A percentile compares a stretch with the other conserved stretches of the same genome.
phyloP scores from a whole-genome alignment of 2,329 filamentous ascomycete species.

The Exophiala phaeomuriformis region DNA sequence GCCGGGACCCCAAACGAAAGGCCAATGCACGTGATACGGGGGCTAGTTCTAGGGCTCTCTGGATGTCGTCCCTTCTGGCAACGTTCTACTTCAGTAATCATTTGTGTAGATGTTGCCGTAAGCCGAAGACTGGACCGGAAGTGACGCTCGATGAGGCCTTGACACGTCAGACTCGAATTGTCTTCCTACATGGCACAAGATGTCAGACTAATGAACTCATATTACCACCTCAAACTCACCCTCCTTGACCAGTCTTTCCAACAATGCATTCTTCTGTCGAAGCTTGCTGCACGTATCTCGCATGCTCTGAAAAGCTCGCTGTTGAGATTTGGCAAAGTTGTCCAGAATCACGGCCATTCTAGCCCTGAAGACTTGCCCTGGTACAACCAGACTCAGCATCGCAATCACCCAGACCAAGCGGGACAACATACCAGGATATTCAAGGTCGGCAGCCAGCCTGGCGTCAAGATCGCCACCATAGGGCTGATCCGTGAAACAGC shows the following conservation, averaged over 20 bases:
- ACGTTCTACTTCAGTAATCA: slow-evolving; percentile 1
- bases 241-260: slow-evolving; percentile 8
- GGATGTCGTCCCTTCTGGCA: background rate
- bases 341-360: slow-evolving; percentile 15
- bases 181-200: background rate
- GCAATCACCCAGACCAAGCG: background rate
- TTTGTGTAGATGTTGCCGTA: slow-evolving; percentile 5
- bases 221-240: slow-evolving; percentile 1
- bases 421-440: slow-evolving; percentile 10
- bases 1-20: background rate
- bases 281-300: slow-evolving; percentile 14
- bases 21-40: background rate
- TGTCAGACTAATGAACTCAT: background rate
- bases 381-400: background rate
- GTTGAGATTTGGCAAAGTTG: slow-evolving; percentile 17
- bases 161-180: background rate
- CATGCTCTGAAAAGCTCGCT: slow-evolving; percentile 18
- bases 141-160: slow-evolving; percentile 2
- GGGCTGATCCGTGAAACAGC: slow-evolving; percentile 1
- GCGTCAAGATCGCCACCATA: background rate
- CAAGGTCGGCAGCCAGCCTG: slow-evolving; percentile 9
- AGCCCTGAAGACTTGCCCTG: slow-evolving; percentile 15
- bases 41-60: background rate
- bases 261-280: slow-evolving; percentile 13
- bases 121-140: slow-evolving; percentile 3